A percentile compares a stretch with the other conserved stretches of the same genome.
Conservation (phyloP, 495 filamentous ascomycete species). For the Tuber brumale region DNA sequence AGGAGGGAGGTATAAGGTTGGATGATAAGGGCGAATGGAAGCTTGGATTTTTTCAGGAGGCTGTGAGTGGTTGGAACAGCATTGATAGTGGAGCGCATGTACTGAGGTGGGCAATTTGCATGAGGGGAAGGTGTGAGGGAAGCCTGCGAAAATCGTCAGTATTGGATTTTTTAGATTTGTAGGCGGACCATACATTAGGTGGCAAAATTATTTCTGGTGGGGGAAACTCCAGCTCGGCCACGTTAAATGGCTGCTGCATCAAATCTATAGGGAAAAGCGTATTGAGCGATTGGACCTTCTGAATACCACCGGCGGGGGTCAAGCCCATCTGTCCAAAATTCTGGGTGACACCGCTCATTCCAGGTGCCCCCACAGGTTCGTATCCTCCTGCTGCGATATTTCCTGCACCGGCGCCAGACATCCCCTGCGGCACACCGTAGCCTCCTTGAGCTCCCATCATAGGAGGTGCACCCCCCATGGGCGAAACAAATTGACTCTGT, state of each 20-base stretch:
- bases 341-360: slow-evolving; percentile 68
- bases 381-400: slow-evolving; percentile 45
- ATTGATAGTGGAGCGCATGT: slow-evolving; percentile 90
- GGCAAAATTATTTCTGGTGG: slow-evolving; percentile 88
- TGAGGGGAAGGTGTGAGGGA: slow-evolving; percentile 87
- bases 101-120: slow-evolving; percentile 89
- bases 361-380: slow-evolving; percentile 47
- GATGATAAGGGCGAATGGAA: slow-evolving; percentile 92
- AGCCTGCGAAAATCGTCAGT: slow-evolving; percentile 50
- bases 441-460: slow-evolving; percentile 44
- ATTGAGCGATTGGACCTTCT: slow-evolving; percentile 61
- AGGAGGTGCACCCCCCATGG: slow-evolving; percentile 42
- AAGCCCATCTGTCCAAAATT: slow-evolving; percentile 78
- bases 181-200: slow-evolving; percentile 64
- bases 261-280: slow-evolving; percentile 88
- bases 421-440: slow-evolving; percentile 43
- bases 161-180: neutral
- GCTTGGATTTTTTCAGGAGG: slow-evolving; percentile 88
- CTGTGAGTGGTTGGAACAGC: slow-evolving; percentile 84
- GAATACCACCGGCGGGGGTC: slow-evolving; percentile 50
- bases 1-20: slow-evolving; percentile 91
- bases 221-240: slow-evolving; percentile 81
- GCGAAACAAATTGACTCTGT: slow-evolving; percentile 37
- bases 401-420: slow-evolving; percentile 57
- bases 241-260: slow-evolving; percentile 85